Conservation (phyloP, 2,329 filamentous ascomycete genomes). For the Trichophyton mentagrophytes region DNA sequence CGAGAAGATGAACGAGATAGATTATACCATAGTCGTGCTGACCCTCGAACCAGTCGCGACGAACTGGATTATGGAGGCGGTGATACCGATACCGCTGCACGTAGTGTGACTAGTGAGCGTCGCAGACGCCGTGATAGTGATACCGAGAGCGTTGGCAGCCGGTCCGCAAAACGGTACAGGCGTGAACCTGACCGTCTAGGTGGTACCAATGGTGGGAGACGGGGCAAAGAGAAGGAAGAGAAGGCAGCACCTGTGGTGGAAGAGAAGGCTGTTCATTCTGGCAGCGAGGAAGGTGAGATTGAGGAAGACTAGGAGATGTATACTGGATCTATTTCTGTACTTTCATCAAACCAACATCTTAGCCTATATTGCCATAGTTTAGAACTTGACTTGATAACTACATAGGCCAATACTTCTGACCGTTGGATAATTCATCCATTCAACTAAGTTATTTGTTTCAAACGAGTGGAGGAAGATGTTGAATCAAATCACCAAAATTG, state of each 20-base stretch:
- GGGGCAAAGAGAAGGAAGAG: constrained; percentile 34
- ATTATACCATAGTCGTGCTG: constrained; percentile 67
- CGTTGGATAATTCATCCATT: background rate
- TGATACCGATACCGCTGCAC: constrained; percentile 34
- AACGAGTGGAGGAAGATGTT: background rate
- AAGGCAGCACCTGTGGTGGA: constrained; percentile 21
- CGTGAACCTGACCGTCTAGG: constrained; percentile 23
- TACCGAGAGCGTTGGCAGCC: constrained; percentile 46
- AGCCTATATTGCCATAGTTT: background rate
- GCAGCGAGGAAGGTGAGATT: constrained; percentile 96
- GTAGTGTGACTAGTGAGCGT: constrained; percentile 49
- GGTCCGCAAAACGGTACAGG: constrained; percentile 48
- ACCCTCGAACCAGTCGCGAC: constrained; percentile 66
- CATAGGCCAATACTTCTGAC: background rate
- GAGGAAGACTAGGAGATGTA: constrained; percentile 50
- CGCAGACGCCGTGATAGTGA: constrained; percentile 70
- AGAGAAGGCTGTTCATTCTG: constrained; percentile 51
- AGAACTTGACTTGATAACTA: background rate
- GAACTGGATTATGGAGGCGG: constrained; percentile 82
- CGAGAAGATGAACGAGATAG: constrained; percentile 84
- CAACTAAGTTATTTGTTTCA: background rate
- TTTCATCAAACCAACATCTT: background rate
- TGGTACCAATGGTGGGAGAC: constrained; percentile 19
- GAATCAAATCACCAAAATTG: background rate
- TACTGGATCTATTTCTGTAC: too few species aligned